These are phyloP conservation scores for Kazachstania sp. DNA, from an alignment of 1,139 yeast genomes.

Conservation along the genomic window DNA sequence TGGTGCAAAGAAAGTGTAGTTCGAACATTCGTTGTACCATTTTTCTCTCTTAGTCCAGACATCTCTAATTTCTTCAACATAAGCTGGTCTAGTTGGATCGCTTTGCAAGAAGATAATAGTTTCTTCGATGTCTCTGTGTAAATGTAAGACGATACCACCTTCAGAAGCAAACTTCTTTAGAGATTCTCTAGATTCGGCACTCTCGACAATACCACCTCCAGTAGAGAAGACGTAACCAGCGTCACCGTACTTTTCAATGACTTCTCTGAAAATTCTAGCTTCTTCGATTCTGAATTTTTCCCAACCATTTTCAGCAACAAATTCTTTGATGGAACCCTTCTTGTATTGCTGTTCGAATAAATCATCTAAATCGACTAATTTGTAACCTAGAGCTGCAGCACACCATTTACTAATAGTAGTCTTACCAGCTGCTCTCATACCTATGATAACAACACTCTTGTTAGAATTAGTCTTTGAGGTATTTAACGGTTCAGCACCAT, in stretches of 20 bases:
- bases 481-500: conserved; percentile 53
- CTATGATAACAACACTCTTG: conserved; percentile 69
- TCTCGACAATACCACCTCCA: conserved; percentile 95
- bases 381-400: conserved; percentile 62
- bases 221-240: conserved; percentile 72
- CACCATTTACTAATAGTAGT: conserved; percentile 79
- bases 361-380: conserved; percentile 69
- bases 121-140: conserved; percentile 79
- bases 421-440: conserved; percentile 99
- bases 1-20: conserved; percentile 67
- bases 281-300: conserved; percentile 71
- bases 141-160: conserved; percentile 69
- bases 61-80: conserved; percentile 61
- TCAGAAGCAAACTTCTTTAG: conserved; percentile 45
- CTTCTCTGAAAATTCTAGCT: conserved; percentile 46
- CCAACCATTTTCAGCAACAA: conserved; percentile 73
- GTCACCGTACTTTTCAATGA: conserved; percentile 39
- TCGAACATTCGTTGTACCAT: conserved; percentile 77
- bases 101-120: conserved; percentile 63
- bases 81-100: conserved; percentile 86
- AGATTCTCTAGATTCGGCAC: conserved; percentile 52
- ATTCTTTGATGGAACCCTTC: conserved; percentile 54
- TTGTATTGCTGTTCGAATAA: conserved; percentile 48
- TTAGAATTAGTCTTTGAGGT: conserved; percentile 13
- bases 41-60: conserved; percentile 80